Evolutionary conservation across 441 rosid genomes (phyloP).

Genomic region (Gossypium laxum): DNA sequence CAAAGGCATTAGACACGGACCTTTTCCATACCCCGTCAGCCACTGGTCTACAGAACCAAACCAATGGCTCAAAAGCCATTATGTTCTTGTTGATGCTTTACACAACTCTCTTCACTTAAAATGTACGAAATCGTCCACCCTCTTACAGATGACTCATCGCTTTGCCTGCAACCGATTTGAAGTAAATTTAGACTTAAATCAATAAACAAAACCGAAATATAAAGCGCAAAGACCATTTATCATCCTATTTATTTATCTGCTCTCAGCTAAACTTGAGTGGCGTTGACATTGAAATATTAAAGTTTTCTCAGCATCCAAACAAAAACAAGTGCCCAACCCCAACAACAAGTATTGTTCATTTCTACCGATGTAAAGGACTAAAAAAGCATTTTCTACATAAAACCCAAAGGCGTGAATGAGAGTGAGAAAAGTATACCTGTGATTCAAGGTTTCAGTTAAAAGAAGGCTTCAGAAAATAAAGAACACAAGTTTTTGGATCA

Average conservation of each 20-base stretch:
- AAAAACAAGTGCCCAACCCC: not conserved
- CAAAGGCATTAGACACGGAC: conserved; percentile 70
- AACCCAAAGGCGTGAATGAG: not conserved
- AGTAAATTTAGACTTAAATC: not conserved
- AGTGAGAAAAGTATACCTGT: not conserved
- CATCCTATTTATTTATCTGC: not conserved
- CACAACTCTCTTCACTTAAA: conserved; percentile 16
- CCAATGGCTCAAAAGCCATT: conserved; percentile 64
- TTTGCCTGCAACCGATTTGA: conserved; percentile 19
- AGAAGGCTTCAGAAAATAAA: not conserved
- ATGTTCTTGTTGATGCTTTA: conserved; percentile 19
- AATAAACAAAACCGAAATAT: not conserved
- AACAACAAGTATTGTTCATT: not conserved
- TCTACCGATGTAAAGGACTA: not conserved
- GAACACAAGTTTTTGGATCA: not conserved
- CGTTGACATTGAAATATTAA: not conserved
- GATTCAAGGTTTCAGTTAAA: not conserved
- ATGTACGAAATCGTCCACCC: conserved; percentile 18
- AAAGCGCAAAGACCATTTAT: not conserved
- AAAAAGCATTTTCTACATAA: not conserved
- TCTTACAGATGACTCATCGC: conserved; percentile 6
- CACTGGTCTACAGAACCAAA: conserved; percentile 82
- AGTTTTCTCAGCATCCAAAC: conserved; percentile 15
- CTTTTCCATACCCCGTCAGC: conserved; percentile 65
- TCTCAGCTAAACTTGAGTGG: not conserved